Evolutionary conservation across 1,284 basidiomycete genomes (phyloP).

Genomic region (Sanghuangporus weigelae): DNA sequence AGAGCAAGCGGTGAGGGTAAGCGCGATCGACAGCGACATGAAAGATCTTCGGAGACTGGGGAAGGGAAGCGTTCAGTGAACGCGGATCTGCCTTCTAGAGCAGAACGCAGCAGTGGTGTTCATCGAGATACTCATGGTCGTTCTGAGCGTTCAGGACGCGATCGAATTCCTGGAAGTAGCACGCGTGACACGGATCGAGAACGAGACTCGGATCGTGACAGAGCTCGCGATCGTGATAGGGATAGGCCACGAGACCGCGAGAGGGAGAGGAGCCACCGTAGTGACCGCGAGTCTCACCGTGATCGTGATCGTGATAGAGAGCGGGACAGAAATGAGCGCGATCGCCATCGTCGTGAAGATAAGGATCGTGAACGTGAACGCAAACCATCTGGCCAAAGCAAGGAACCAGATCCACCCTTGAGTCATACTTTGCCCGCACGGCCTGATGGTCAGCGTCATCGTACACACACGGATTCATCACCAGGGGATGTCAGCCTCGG

Average conservation of each 20-base stretch:
- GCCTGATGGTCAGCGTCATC: slow-evolving; percentile 51
- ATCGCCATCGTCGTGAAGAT: slow-evolving; percentile 32
- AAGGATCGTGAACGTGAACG: slow-evolving; percentile 32
- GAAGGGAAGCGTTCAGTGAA: slow-evolving; percentile 3
- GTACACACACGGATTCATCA: slow-evolving; percentile 25
- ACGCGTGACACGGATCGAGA: slow-evolving; percentile 36
- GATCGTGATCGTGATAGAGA: slow-evolving; percentile 38
- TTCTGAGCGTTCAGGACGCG: slow-evolving; percentile 16
- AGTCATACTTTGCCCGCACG: slow-evolving; percentile 51
- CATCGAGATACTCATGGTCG: slow-evolving; percentile 15
- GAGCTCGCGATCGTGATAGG: slow-evolving; percentile 29
- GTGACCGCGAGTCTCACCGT: slow-evolving; percentile 29
- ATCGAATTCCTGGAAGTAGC: slow-evolving; percentile 17
- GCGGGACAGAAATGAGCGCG: slow-evolving; percentile 34
- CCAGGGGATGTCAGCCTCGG: slow-evolving; percentile 51
- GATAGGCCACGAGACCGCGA: slow-evolving; percentile 28
- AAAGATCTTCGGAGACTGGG: slow-evolving; percentile 23
- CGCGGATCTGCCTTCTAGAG: slow-evolving; percentile 14
- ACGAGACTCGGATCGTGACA: slow-evolving; percentile 32
- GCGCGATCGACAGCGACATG: slow-evolving; percentile 36
- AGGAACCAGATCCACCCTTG: slow-evolving; percentile 29
- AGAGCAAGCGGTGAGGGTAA: slow-evolving; percentile 39
- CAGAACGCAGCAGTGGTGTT: slow-evolving; percentile 13
- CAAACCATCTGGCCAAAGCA: slow-evolving; percentile 28
- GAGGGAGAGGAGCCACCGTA: slow-evolving; percentile 31